Evolutionary conservation across 2,329 filamentous ascomycete species (phyloP).

Genomic region (Colletotrichum viniferum): DNA sequence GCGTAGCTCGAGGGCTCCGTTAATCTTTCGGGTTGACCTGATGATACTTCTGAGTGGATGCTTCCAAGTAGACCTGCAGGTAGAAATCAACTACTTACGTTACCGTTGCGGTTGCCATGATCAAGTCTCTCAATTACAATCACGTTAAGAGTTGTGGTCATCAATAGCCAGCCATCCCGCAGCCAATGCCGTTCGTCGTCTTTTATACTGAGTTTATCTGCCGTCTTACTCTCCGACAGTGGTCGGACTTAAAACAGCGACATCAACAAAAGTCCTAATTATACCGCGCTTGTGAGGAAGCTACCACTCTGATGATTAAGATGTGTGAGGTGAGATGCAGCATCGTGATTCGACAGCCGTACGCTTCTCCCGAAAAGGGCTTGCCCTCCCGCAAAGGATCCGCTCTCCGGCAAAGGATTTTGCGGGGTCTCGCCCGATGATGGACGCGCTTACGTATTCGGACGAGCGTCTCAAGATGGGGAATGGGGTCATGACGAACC

Average conservation of each 20-base stretch:
- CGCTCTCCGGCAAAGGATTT: background rate
- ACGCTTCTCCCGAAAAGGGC: background rate
- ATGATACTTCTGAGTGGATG: background rate
- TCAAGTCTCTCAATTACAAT: accelerated
- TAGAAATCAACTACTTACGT: background rate
- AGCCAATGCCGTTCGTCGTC: background rate
- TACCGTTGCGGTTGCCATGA: background rate
- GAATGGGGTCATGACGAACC: background rate
- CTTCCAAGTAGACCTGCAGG: background rate
- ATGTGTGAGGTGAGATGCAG: background rate
- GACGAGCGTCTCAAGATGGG: background rate
- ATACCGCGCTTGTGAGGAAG: no score
- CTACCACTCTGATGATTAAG: background rate
- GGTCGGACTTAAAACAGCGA: background rate
- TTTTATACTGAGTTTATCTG: no score
- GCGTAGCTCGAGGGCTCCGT: accelerated
- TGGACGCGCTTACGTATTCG: background rate
- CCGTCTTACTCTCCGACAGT: background rate
- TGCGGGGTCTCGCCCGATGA: background rate
- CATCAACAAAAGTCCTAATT: background rate
- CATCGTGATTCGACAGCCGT: background rate
- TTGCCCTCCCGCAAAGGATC: background rate
- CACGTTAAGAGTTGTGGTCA: accelerated
- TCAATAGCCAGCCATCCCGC: accelerated
- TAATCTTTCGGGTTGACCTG: background rate